Conservation (phyloP, 1,139 yeast genomes). For the Pichia sp. region DNA sequence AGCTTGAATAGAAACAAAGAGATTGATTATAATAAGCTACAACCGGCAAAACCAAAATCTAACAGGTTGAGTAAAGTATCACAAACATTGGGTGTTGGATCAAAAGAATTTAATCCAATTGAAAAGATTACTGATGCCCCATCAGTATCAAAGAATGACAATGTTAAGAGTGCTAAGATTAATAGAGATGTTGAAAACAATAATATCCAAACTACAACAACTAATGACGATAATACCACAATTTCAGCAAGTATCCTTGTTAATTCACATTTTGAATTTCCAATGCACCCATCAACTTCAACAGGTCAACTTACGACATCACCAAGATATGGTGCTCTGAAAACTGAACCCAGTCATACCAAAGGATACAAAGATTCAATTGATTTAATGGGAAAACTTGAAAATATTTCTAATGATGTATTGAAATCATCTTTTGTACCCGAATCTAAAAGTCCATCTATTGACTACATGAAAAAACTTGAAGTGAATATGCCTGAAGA, state of each 20-base stretch:
- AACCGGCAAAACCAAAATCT: slow-evolving; percentile 10
- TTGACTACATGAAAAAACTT: slow-evolving; percentile 10
- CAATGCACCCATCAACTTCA: slow-evolving; percentile 9
- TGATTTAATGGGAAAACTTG: slow-evolving; percentile 11
- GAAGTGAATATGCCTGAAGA: not conserved
- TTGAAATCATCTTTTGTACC: no score
- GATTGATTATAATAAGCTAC: slow-evolving; percentile 1
- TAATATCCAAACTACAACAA: not conserved
- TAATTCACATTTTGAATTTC: slow-evolving; percentile 24
- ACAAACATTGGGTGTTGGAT: slow-evolving; percentile 3
- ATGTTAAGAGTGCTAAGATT: not conserved
- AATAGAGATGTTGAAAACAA: not conserved
- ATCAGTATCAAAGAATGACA: not conserved
- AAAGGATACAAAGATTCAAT: slow-evolving; percentile 14
- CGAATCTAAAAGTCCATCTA: no score
- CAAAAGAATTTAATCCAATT: not conserved
- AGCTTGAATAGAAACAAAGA: slow-evolving; percentile 1
- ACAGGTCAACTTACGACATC: not conserved
- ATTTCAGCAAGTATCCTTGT: slow-evolving; percentile 22
- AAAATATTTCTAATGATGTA: no score
- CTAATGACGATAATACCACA: slow-evolving; percentile 6
- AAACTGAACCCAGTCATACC: not conserved
- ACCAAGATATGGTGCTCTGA: slow-evolving; percentile 9
- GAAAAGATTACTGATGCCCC: not conserved
- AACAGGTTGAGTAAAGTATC: not conserved